Percentiles rank a stretch among this genome's conserved stretches.
Evolutionary conservation across 345 rosid genomes (phyloP).

Genomic region (Lumnitzera racemosa): DNA sequence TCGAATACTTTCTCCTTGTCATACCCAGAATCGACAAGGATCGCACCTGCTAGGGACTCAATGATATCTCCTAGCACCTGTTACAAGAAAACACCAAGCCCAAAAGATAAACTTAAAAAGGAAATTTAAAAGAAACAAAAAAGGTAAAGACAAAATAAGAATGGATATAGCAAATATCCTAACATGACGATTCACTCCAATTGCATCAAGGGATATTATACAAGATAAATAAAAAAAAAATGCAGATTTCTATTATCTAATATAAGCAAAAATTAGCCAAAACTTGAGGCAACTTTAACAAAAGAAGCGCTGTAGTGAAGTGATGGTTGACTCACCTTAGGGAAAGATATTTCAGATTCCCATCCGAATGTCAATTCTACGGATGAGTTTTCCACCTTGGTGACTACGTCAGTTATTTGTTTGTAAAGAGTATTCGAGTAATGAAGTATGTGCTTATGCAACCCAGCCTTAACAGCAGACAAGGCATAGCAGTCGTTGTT

Average conservation of each 20-base stretch:
- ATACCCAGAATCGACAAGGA: constrained; percentile 70
- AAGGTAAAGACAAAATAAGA: no score
- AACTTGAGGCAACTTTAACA: no score
- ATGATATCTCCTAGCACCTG: constrained; percentile 90
- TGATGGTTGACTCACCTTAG: constrained; percentile 48
- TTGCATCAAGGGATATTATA: no score
- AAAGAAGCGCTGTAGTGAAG: no score
- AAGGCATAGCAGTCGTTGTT: constrained; percentile 81
- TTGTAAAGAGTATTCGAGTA: constrained; percentile 58
- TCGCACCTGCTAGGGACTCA: constrained; percentile 88
- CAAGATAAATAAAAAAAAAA: no score
- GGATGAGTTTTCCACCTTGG: constrained; percentile 22
- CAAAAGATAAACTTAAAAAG: no score
- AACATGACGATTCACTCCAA: no score
- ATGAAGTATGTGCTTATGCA: constrained; percentile 68
- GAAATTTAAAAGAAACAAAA: no score
- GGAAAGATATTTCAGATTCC: constrained; percentile 67
- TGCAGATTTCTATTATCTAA: not conserved
- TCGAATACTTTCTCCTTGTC: constrained; percentile 45
- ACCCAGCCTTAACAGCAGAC: constrained; percentile 42
- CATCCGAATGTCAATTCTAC: constrained; percentile 54
- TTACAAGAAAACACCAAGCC: not conserved
- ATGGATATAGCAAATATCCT: no score
- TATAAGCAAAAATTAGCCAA: not conserved
- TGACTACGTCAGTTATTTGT: constrained; percentile 29